phyloP scores from a whole-genome alignment of 305 asterid genomes.

The Solanum hybrid region DNA sequence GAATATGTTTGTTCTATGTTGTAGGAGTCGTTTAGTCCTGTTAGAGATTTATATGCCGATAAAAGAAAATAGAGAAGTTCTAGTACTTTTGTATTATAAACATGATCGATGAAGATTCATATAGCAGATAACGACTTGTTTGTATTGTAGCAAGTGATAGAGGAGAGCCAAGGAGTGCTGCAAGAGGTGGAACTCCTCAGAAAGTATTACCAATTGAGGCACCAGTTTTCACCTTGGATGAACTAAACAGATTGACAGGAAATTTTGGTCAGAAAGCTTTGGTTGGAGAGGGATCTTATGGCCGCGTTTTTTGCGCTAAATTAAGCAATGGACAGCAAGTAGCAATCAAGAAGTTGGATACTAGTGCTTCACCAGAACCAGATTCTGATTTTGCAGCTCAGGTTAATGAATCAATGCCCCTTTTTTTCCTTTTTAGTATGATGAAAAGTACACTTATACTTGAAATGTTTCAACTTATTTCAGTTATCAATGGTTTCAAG shows the following conservation, averaged over 20 bases:
- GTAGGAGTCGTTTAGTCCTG: not conserved
- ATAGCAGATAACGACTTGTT: not conserved
- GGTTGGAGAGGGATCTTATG: slow-evolving; percentile 91
- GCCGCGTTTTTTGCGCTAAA: slow-evolving; percentile 59
- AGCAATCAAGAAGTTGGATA: slow-evolving; percentile 75
- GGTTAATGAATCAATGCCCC: slow-evolving; percentile 24
- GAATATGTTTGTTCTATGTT: not conserved
- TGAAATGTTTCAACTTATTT: not conserved
- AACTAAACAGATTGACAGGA: slow-evolving; percentile 45
- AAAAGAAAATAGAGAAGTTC: not conserved
- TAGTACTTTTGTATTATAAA: not conserved
- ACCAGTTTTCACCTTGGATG: slow-evolving; percentile 53
- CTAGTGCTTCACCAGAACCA: slow-evolving; percentile 51
- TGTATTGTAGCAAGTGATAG: slow-evolving; percentile 43
- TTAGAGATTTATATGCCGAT: not conserved
- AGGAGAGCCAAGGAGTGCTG: slow-evolving; percentile 58
- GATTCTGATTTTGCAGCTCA: slow-evolving; percentile 58
- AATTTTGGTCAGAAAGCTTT: slow-evolving; percentile 66
- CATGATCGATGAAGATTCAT: not conserved
- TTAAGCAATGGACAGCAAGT: slow-evolving; percentile 37
- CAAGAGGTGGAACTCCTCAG: slow-evolving; percentile 54
- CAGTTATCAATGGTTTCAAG: slow-evolving; percentile 75
- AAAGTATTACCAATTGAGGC: slow-evolving; percentile 67
- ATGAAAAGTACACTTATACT: not conserved
- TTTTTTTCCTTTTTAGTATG: not conserved